Evolutionary conservation across 2,329 filamentous ascomycete species (phyloP), one percentile per base, ranked within the genome.

Genomic region (Daldinia sp.): DNA sequence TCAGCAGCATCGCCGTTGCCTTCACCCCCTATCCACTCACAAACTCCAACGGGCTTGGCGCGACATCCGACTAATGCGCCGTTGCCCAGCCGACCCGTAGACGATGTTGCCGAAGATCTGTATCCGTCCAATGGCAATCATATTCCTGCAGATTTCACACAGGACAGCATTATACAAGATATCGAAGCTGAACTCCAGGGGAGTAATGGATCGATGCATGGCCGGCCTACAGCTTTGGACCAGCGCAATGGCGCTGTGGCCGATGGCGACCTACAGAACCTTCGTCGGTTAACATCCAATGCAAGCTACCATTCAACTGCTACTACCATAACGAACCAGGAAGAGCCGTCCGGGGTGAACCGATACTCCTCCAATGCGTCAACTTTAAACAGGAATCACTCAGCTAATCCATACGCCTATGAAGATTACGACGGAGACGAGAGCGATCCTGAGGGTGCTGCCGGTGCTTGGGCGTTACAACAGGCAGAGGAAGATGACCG

Each of bases 401-500:
- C 70, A n/a, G 71, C 72, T 27, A 75, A 76, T n/a, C 72, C 76
- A 1, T 73, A 76, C 3, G 71, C 76, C 1, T 78, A 67, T 34
- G 69, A 76, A 49, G 78, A 80, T 64, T 78, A 82, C 32, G 80
- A 83, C 25, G 83, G 83, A 10, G 90, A 94, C 56, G 93, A 96
- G 50, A 96, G 93, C 73, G 94, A 98, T 73, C 88, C 91, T 0
- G 94, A 97, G 76, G 94, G 91, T 17, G 89, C 90, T 35, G 92
- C 92, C 63, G 94, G 95, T 13, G 80, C 96, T 52, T 86, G 91
- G 73, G 93, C 93, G 68, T 87, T 98, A 84, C 88, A 88, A 61
- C 87, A 94, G 78, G 93, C 93, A 3, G 93, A 96, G 64, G 86
- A 93, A 75, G 91, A 96, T 62, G 87, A 88, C 51, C 86, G 87